Base-by-base conservation (phyloP, 1,284 basidiomycete species). In the Sutorius eximius region DNA sequence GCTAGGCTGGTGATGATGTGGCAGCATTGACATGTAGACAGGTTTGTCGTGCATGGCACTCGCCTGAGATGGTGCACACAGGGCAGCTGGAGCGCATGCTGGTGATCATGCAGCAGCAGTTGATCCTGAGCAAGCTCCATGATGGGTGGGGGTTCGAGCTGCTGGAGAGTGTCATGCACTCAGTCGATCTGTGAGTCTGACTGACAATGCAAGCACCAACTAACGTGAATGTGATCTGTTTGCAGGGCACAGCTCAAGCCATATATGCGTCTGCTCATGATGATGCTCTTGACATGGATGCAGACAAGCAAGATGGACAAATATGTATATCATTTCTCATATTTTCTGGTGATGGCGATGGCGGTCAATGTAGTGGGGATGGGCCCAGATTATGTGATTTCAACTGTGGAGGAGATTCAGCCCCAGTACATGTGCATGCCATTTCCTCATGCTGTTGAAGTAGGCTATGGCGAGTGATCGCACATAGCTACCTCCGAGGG, bases 131-230 rank as follows among this genome's bases (percentile, higher is more conserved):
- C 15, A 94, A 95, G 70, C 63, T 91, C 52, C 95, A 98, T 66
- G 96, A 99, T 66, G 80, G 78, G 0, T 95, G 87, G 81, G 97
- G 92, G 1, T 94, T 98, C 61, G 95, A 98, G 69, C 75, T 99
- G 16, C 69, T 99, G 49, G 85, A 95, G 61, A 81, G 85, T 11
- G 80, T 98, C 32, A 82, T 94, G 55, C 80, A 82, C 55, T 73
- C 85, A 60, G 80, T 95, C 10, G 85, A 90, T 44, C 75, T 83
- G 89, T 94, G 68, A 73, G 91, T 83, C 3, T 5, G n/a, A n/a
- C n/a, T n/a, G n/a, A n/a, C n/a, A n/a, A n/a, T n/a, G n/a, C n/a
- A n/a, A n/a, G n/a, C n/a, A n/a, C n/a, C n/a, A n/a, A n/a, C n/a
- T n/a, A n/a, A n/a, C n/a, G n/a, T n/a, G n/a, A n/a, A n/a, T n/a